Conservation (phyloP, 2,329 filamentous ascomycete species). For the Aspergillus pseudoviridinutans region DNA sequence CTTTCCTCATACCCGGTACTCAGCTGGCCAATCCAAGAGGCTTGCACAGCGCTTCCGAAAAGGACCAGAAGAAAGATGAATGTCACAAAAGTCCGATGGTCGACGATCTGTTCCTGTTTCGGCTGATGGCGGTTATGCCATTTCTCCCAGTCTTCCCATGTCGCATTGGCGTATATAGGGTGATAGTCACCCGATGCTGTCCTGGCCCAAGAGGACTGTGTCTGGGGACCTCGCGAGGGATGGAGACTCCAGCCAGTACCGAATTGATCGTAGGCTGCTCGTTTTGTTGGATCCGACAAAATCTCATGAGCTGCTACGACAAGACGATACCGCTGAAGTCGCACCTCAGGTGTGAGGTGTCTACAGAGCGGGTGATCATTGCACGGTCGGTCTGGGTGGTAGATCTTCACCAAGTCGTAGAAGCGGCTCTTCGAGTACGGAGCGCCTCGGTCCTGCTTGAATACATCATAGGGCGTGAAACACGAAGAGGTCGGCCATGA, state of each 20-base stretch:
- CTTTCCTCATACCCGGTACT: conserved; percentile 62
- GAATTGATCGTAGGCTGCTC: conserved; percentile 74
- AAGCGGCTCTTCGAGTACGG: conserved; percentile 80
- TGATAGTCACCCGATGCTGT: conserved; percentile 23
- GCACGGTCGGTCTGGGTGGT: conserved; percentile 75
- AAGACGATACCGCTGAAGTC: conserved; percentile 85
- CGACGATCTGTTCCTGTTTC: conserved; percentile 55
- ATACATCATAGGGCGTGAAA: conserved; percentile 83
- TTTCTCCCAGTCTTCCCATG: conserved; percentile 96
- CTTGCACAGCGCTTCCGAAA: conserved; percentile 68
- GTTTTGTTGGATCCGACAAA: conserved; percentile 74
- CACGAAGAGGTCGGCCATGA: conserved; percentile 42
- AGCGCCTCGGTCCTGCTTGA: conserved; percentile 57
- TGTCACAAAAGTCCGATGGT: conserved; percentile 72
- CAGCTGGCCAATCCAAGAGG: conserved; percentile 62
- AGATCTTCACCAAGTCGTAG: conserved; percentile 90
- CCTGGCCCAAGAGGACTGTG: conserved; percentile 17
- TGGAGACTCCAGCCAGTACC: conserved; percentile 72
- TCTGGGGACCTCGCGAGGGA: conserved; percentile 28
- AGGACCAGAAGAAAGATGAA: conserved; percentile 67
- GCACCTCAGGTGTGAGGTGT: conserved; percentile 55
- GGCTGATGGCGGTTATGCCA: conserved; percentile 60
- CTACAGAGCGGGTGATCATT: conserved; percentile 41
- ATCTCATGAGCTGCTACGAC: conserved; percentile 85
- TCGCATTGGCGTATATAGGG: conserved; percentile 69